A percentile compares a stretch with the other conserved stretches of the same genome.
These are phyloP conservation scores for Apiospora koreana DNA, from an alignment of 2,329 filamentous ascomycete genomes.

Conservation along the genomic window DNA sequence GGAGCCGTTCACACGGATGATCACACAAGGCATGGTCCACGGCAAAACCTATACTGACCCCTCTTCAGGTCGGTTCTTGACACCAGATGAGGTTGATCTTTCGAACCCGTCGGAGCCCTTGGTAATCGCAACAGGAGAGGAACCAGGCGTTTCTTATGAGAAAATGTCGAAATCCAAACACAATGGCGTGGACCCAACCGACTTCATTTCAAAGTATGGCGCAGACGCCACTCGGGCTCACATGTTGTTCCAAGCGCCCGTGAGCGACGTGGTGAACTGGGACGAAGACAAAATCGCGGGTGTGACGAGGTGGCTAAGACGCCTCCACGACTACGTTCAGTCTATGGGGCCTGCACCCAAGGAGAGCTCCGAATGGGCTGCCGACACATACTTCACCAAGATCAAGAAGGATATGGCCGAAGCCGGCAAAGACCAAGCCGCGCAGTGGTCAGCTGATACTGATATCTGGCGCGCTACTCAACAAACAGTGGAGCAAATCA, in stretches of 20 bases:
- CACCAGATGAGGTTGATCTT: slow-evolving; percentile 72
- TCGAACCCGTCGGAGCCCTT: slow-evolving; percentile 55
- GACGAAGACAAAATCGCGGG: slow-evolving; percentile 81
- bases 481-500: slow-evolving; percentile 66
- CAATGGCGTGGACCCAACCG: slow-evolving; percentile 83
- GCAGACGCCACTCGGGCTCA: slow-evolving; percentile 84
- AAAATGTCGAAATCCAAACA: slow-evolving; percentile 97
- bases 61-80: slow-evolving; percentile 72
- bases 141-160: slow-evolving; percentile 69
- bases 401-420: slow-evolving; percentile 32
- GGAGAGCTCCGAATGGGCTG: slow-evolving; percentile 20
- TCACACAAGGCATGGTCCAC: slow-evolving; percentile 93
- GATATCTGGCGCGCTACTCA: slow-evolving; percentile 68
- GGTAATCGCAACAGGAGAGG: slow-evolving; percentile 61
- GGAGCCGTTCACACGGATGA: slow-evolving; percentile 80
- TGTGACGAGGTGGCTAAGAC: slow-evolving; percentile 76
- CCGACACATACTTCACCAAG: slow-evolving; percentile 40
- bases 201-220: slow-evolving; percentile 72
- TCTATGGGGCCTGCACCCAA: slow-evolving; percentile 20
- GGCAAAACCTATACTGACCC: slow-evolving; percentile 81
- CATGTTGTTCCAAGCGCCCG: slow-evolving; percentile 85
- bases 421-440: slow-evolving; percentile 22
- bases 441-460: slow-evolving; percentile 47
- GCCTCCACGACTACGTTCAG: slow-evolving; percentile 61
- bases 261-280: slow-evolving; percentile 84